Base-by-base conservation (phyloP, 495 filamentous ascomycete genomes). In the Xanthoparmelia taractica region DNA sequence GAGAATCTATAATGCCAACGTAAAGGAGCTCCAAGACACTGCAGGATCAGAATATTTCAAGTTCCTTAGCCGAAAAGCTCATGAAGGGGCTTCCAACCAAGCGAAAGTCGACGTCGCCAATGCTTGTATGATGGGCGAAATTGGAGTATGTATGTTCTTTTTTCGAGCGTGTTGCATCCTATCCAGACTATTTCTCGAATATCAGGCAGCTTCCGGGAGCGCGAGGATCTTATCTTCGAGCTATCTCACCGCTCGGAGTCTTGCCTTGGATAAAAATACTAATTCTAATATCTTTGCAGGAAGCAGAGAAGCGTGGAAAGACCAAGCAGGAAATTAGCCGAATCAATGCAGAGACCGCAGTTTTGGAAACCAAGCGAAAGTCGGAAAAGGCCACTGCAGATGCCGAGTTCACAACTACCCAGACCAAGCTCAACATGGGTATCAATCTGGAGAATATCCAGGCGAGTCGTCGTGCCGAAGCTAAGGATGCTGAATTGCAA, bases 11-110 rank as follows among this genome's bases (percentile, higher is more conserved):
- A 88, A 88, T 69, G 81, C 86, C 72, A 89, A 92, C 73, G 85
- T 92, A 63, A 92, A 92, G 71, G 90, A 94, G 67, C 81, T 94
- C 15, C 85, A 89, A 66, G 89, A 93, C 67, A 87, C 88, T 0
- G 87, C 84, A 15, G 84, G 84, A 50, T 87, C 84, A 45, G 84
- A 85, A 66, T 94, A 94, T 75, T 92, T 92, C 70, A 84, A 85
- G 36, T 87, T 85, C 31, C 81, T 92, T 7, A 87, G 84, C 38
- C 83, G 86, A 65, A 94, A 94, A 71, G 89, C 90, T 1, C 87
- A 90, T 66, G 90, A 94, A 70, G 89, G 88, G 29, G 90, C 90
- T 23, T 84, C 84, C 52, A 92, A 91, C 70, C 89, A 94, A 70
- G 82, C 82, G 29, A 84, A 87, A 68, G 84, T 91, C 65, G 88